These are phyloP conservation scores for Pestalotiopsis sp. DNA, from an alignment of 2,329 filamentous ascomycete species.

Conservation along the genomic window DNA sequence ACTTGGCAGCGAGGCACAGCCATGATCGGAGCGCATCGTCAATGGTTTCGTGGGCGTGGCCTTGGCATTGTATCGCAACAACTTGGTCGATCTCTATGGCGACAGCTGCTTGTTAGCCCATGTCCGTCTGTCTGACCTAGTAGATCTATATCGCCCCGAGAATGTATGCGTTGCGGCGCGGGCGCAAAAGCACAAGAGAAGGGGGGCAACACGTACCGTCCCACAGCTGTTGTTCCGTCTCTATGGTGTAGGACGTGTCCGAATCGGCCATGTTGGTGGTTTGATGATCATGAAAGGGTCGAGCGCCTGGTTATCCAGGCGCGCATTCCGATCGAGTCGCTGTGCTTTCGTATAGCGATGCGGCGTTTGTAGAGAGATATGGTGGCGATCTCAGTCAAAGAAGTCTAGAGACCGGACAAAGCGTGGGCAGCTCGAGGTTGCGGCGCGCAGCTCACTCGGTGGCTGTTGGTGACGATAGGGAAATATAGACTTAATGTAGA, in stretches of 20 bases:
- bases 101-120: background rate
- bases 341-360: background rate
- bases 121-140: background rate
- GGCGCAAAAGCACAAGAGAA: background rate
- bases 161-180: background rate
- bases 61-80: constrained; percentile 46
- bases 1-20: constrained; percentile 75
- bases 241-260: constrained; percentile 70
- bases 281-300: background rate
- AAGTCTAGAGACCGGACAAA: background rate
- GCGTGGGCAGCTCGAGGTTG: no score
- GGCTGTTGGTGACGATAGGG: background rate
- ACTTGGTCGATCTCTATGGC: constrained; percentile 50
- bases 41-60: constrained; percentile 60
- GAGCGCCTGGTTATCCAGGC: constrained; percentile 3
- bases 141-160: no score
- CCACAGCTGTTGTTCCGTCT: constrained; percentile 89
- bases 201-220: constrained; percentile 61
- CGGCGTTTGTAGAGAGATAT: background rate
- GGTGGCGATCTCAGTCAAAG: background rate
- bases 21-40: constrained; percentile 87
- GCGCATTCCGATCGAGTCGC: background rate
- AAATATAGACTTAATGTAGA: background rate
- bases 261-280: constrained; percentile 58
- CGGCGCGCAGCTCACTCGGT: no score